Evolutionary conservation across 2,329 filamentous ascomycete genomes (phyloP).

Genomic region (Epichloe hybrida): DNA sequence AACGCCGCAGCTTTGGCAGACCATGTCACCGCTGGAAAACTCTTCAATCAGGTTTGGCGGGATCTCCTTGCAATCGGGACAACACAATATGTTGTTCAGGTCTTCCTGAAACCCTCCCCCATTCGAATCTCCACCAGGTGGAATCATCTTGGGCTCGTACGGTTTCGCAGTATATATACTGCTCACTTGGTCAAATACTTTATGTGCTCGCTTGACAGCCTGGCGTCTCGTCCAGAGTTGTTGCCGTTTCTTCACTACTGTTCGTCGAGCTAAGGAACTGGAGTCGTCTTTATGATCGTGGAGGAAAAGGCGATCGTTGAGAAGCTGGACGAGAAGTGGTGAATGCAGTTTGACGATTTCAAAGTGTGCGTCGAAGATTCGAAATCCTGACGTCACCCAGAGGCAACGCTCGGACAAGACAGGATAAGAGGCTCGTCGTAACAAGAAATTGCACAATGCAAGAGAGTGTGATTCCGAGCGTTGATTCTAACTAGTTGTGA

Average conservation of each 20-base stretch:
- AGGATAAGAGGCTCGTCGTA: neutral
- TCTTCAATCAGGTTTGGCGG: slow-evolving; percentile 93
- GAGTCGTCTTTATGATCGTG: slow-evolving; percentile 11
- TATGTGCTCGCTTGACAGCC: slow-evolving; percentile 22
- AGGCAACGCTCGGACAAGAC: neutral
- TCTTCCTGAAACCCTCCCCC: slow-evolving; percentile 49
- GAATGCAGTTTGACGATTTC: slow-evolving; percentile 54
- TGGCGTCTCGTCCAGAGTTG: slow-evolving; percentile 20
- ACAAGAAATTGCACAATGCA: neutral
- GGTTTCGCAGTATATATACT: slow-evolving; percentile 30
- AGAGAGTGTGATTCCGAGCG: neutral
- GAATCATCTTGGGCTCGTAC: slow-evolving; percentile 34
- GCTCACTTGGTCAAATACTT: slow-evolving; percentile 25
- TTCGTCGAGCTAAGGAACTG: slow-evolving; percentile 9
- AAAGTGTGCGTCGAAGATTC: neutral
- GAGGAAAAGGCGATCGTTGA: slow-evolving; percentile 28
- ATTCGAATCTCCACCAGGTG: slow-evolving; percentile 20
- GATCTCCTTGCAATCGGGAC: slow-evolving; percentile 78
- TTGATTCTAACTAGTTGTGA: neutral
- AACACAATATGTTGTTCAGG: slow-evolving; percentile 72
- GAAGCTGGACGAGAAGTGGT: slow-evolving; percentile 51
- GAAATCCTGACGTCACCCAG: neutral
- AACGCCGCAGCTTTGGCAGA: slow-evolving; percentile 82
- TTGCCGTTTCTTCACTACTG: slow-evolving; percentile 19
- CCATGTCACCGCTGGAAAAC: slow-evolving; percentile 81